Evolutionary conservation across 148 eudicot genomes (phyloP), one percentile per base, ranked within the genome.

Genomic region (Euryodendron excelsum): DNA sequence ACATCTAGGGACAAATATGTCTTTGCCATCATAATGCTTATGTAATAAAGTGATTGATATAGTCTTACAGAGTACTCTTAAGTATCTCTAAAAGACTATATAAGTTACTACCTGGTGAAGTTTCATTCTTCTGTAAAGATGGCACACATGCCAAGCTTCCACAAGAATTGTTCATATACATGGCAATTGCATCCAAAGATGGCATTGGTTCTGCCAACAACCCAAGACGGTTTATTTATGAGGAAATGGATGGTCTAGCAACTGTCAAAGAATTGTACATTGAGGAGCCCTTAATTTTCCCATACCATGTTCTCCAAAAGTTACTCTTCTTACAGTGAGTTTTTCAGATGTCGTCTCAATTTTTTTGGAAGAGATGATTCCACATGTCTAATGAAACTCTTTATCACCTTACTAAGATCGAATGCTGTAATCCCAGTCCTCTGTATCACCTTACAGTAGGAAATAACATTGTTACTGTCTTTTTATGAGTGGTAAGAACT

Each of bases 321-420:
- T 74, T 94, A 83, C 79, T 96, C 99, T 87, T 96, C 99, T n/a
- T n/a, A n/a, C 72, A 96, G 78, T 34, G 99, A 92, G 83, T 96
- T n/a, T n/a, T 96, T 96, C 48, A 96, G 83, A 85, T 96, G 98
- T 78, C 99, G 85, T 52, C 94, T 88, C 74, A 96, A 82, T 84
- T 96, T 98, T 83, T 98, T 86, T 11, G 99, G 99, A 78, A 96
- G 92, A 58, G 91, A 84, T n/a, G n/a, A n/a, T 44, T 93, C 99
- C 83, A 93, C 99, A 48, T 96, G 99, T 58, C 99, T 88, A 72
- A 96, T 88, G 50, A 96, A 96, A 85, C 98, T 93, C 82, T 96
- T 98, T 74, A 96, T 96, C 84, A 96, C 99, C 90, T 96, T 96
- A 82, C 99, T 96, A 75, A 96, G 98, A 87, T 96, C 98, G 84